Base-by-base conservation (phyloP, 2,329 filamentous ascomycete genomes). In the Xylaria sp. region DNA sequence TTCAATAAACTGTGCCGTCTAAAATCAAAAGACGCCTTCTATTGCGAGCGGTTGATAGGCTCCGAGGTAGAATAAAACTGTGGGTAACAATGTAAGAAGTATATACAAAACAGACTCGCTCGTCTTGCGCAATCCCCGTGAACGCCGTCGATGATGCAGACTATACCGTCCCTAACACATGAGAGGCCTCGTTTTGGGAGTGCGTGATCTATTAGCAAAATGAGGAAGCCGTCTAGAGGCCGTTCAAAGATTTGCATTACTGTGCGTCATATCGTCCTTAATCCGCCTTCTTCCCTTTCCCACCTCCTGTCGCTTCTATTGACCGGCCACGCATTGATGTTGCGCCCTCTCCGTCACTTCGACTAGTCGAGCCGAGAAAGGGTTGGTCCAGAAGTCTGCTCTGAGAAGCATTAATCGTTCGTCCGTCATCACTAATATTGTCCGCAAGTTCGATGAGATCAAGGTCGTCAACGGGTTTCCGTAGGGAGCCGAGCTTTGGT, bases 361-460 rank as follows among this genome's bases (percentile, higher is more conserved):
- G 74, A 23, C 76, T 75, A 2, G 76, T 79, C 8, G 76, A 74
- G 51, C 74, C 76, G 15, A 71, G 67, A 44, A 72, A 67, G 10
- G 72, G 67, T 44, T 75, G 68, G 60, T 74, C 76, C 52, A 74
- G 65, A 49, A 78, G 61, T 46, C 71, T 71, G 23, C 70, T 60
- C 5, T 74, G 66, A 25, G 66, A 64, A 43, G 64, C 58, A 35
- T 68, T 59, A 43, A 71, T 58, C 53, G 70, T 58, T 33, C 73
- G 75, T 43, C 81, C 83, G 64, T 87, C 85, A 54, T 87, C 84
- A 70, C 83, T 84, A 21, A 80, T 79, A 21, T 84, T 80, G 70
- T 91, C 88, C 19, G 86, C 83, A 62, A 93, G 79, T 73, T 93
- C 90, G 71, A 93, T 93, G 40, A 92, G 75, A 74, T 92, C 90